These are phyloP conservation scores for Penicillium steckii DNA, from an alignment of 495 filamentous ascomycete species.

Conservation along the genomic window DNA sequence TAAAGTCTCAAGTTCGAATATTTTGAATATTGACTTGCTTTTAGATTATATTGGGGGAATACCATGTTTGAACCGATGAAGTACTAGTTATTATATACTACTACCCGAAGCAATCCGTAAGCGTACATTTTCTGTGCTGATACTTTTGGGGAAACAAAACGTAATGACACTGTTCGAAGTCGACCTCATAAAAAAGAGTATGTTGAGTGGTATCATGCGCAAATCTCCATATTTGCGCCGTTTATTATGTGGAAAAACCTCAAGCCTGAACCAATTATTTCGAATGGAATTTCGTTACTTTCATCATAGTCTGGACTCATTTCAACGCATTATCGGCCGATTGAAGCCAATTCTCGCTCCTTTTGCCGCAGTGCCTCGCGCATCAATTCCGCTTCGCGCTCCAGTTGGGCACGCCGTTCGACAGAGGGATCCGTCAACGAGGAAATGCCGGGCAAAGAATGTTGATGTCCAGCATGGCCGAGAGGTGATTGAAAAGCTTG, in stretches of 20 bases:
- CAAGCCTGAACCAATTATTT: conserved; percentile 2
- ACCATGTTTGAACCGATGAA: too few relatives aligned
- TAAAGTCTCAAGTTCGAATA: too few relatives aligned
- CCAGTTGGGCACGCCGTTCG: conserved; percentile 64
- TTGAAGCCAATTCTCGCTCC: conserved; percentile 74
- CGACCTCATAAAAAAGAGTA: conserved; percentile 16
- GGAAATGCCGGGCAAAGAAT: conserved; percentile 38
- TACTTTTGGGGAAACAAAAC: conserved; percentile 13
- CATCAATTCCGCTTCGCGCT: conserved; percentile 75
- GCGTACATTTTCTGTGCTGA: conserved; percentile 18
- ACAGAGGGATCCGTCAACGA: conserved; percentile 54
- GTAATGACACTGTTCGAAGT: conserved; percentile 20
- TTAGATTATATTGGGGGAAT: too few relatives aligned
- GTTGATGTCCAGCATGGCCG: conserved; percentile 25
- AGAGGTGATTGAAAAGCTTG: conserved; percentile 32
- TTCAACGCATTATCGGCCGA: conserved; percentile 38
- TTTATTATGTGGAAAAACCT: conserved; percentile 17
- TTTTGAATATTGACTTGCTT: too few relatives aligned
- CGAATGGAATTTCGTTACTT: conserved; percentile 17
- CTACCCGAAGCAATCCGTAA: background rate
- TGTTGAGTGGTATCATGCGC: conserved; percentile 27
- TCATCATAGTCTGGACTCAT: conserved; percentile 19
- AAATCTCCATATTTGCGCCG: conserved; percentile 23
- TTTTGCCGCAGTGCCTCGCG: conserved; percentile 70
- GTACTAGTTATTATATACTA: too few relatives aligned